Conservation (phyloP, 2,329 filamentous ascomycete genomes). For the Nemania diffusa region DNA sequence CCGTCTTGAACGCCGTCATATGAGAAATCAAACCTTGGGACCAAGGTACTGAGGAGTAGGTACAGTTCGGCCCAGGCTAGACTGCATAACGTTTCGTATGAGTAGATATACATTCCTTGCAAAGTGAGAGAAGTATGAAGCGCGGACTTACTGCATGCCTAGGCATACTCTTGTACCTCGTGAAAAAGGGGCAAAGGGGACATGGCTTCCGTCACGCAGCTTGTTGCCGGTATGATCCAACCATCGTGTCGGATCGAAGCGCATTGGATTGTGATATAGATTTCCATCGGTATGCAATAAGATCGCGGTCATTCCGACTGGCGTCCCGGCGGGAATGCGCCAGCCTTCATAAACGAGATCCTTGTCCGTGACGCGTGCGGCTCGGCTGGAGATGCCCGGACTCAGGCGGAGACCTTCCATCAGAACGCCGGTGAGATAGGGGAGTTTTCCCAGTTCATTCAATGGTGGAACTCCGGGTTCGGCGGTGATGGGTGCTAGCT, state of each 20-base stretch:
- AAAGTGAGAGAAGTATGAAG: not conserved
- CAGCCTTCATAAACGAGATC: slow-evolving; percentile 41
- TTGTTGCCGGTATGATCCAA: slow-evolving; percentile 14
- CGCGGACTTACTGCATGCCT: slow-evolving; percentile 13
- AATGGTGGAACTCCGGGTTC: not conserved
- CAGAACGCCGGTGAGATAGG: not conserved
- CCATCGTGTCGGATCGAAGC: slow-evolving; percentile 48
- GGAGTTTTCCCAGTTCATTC: not conserved
- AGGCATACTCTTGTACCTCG: slow-evolving; percentile 9
- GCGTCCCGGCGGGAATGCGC: slow-evolving; percentile 44
- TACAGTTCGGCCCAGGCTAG: slow-evolving; percentile 15
- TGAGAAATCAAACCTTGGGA: not conserved
- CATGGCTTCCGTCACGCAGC: not conserved
- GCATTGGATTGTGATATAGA: slow-evolving; percentile 36
- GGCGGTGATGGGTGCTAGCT: not conserved
- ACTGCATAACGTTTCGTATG: not conserved
- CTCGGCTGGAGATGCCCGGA: not conserved
- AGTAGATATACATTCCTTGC: no score
- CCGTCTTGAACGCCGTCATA: not conserved
- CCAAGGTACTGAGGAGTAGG: not conserved
- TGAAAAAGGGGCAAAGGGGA: slow-evolving; percentile 6
- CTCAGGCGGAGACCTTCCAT: slow-evolving; percentile 19
- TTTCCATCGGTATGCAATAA: slow-evolving; percentile 43
- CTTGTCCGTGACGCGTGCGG: slow-evolving; percentile 50
- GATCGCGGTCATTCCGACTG: slow-evolving; percentile 44